Conservation (phyloP, 345 rosid species). For the Garcia nutans region DNA sequence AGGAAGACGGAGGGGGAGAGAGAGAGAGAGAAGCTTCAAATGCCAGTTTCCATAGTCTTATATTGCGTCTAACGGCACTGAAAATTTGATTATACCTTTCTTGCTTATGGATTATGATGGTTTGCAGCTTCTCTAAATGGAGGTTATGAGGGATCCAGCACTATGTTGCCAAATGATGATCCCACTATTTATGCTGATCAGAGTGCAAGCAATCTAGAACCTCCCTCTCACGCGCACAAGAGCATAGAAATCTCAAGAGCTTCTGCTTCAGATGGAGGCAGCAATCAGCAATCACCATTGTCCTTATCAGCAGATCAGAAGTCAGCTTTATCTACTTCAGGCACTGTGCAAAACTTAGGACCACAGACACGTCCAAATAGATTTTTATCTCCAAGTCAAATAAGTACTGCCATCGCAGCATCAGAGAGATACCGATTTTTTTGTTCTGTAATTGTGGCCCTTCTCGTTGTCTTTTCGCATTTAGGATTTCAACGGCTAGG, state of each 20-base stretch:
- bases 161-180: constrained; percentile 25
- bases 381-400: constrained; percentile 41
- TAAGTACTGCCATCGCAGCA: constrained; percentile 57
- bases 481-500: constrained; percentile 58
- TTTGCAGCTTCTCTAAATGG: constrained; percentile 40
- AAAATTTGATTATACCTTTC: background rate
- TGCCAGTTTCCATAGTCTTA: background rate
- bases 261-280: constrained; percentile 25
- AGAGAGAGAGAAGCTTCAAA: background rate
- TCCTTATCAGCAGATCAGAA: constrained; percentile 32
- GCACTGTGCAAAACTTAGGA: constrained; percentile 23
- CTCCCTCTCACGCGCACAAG: background rate
- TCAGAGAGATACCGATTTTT: constrained; percentile 48
- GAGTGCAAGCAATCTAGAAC: constrained; percentile 27
- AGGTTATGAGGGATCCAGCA: constrained; percentile 21
- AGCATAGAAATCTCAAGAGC: constrained; percentile 21
- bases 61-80: background rate
- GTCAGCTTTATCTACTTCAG: constrained; percentile 29
- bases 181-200: constrained; percentile 18
- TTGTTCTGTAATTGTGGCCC: constrained; percentile 46
- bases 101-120: constrained; percentile 8
- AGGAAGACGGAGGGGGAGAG: background rate
- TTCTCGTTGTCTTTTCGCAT: constrained; percentile 50
- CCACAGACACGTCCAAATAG: constrained; percentile 3
- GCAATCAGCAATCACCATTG: constrained; percentile 22